phyloP scores from a whole-genome alignment of 2,329 filamentous ascomycete genomes.

The Colletotrichum destructivum region DNA sequence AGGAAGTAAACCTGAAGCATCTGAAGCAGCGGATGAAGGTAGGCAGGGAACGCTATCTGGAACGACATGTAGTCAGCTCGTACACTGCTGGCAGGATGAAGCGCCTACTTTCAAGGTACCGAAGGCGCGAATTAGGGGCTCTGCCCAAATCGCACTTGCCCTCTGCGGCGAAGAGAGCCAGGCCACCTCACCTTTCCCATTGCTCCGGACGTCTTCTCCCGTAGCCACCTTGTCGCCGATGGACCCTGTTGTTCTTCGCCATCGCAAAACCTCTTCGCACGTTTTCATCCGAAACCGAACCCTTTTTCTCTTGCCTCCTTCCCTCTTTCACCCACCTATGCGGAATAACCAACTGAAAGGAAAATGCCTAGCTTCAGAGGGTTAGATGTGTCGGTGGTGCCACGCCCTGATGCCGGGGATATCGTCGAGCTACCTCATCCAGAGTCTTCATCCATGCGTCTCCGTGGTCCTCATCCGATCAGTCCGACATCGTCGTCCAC shows the following conservation, averaged over 20 bases:
- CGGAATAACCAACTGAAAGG: neutral
- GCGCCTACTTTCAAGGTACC: neutral
- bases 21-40: neutral
- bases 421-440: conserved; percentile 71
- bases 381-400: conserved; percentile 61
- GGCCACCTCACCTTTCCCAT: neutral
- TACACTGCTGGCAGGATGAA: neutral
- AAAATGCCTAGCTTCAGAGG: conserved; percentile 66
- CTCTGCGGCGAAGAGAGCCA: neutral
- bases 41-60: neutral
- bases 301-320: neutral
- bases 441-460: conserved; percentile 61
- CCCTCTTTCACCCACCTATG: neutral
- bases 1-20: too few relatives aligned
- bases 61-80: neutral
- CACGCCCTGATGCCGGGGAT: conserved; percentile 52
- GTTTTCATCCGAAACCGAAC: neutral
- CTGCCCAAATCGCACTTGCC: neutral
- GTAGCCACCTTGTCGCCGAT: neutral
- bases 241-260: neutral
- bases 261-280: neutral
- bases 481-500: conserved; percentile 2
- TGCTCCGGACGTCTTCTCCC: neutral
- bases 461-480: conserved; percentile 45
- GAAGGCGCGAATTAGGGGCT: neutral